phyloP scores from a whole-genome alignment of 345 rosid genomes.

The sweet orange (Citrus sinensis) region DVS_A1.0 CM039164.1:21349001-21349500 shows the following conservation, averaged over 20 bases:
- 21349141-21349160: neutral
- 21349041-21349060: neutral
- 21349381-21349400: neutral
- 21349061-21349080: neutral
- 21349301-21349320: neutral
- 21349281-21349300: neutral
- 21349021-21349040: too few relatives aligned
- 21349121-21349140: neutral
- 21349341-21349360: neutral
- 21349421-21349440: neutral
- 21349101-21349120: neutral
- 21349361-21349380: neutral
- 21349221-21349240: neutral
- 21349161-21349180: neutral
- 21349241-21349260: neutral
- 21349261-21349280: neutral
- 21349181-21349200: neutral
- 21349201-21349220: neutral
- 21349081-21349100: neutral
- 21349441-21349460: slow-evolving; percentile 1
- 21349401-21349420: neutral
- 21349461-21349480: neutral
- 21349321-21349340: neutral
- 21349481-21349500: neutral
- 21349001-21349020: too few relatives aligned